phyloP scores from a whole-genome alignment of 345 rosid species.

The Alliaria petiolata region DNA sequence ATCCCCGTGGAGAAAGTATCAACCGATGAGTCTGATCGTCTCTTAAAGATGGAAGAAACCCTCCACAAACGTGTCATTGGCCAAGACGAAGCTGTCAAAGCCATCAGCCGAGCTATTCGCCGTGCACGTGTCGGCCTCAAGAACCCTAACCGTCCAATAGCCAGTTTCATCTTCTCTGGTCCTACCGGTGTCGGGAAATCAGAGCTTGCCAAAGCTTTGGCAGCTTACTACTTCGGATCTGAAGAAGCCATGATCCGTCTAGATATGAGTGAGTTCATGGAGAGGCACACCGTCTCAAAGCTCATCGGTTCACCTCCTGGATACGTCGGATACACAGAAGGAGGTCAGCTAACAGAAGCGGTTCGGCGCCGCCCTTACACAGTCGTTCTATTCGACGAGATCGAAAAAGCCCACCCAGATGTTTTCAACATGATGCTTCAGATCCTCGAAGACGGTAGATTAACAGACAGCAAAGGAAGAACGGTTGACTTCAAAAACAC shows the following conservation, averaged over 20 bases:
- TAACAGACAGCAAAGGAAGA: conserved; percentile 60
- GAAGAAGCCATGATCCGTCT: conserved; percentile 62
- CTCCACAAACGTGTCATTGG: conserved; percentile 89
- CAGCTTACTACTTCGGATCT: conserved; percentile 53
- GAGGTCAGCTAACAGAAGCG: conserved; percentile 65
- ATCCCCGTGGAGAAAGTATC: conserved; percentile 97
- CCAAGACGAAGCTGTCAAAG: conserved; percentile 93
- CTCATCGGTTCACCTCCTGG: conserved; percentile 66
- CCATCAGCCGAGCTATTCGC: conserved; percentile 58
- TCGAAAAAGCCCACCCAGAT: conserved; percentile 63
- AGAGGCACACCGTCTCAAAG: conserved; percentile 57
- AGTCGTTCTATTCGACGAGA: conserved; percentile 57
- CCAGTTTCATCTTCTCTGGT: conserved; percentile 61
- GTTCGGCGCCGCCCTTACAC: conserved; percentile 54
- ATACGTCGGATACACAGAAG: conserved; percentile 53
- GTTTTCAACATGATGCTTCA: conserved; percentile 64
- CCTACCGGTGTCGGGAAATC: conserved; percentile 70
- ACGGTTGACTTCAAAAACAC: conserved; percentile 63
- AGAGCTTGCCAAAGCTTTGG: conserved; percentile 58
- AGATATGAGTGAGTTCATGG: conserved; percentile 76
- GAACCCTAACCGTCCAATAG: conserved; percentile 60
- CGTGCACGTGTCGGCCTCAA: conserved; percentile 62
- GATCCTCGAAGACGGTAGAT: conserved; percentile 53
- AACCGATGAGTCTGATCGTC: conserved; percentile 84
- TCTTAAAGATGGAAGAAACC: conserved; percentile 92